Evolutionary conservation across 257 asterid genomes (phyloP), one percentile per base, ranked within the genome.

Genomic region (Solanum lignicaule): DNA sequence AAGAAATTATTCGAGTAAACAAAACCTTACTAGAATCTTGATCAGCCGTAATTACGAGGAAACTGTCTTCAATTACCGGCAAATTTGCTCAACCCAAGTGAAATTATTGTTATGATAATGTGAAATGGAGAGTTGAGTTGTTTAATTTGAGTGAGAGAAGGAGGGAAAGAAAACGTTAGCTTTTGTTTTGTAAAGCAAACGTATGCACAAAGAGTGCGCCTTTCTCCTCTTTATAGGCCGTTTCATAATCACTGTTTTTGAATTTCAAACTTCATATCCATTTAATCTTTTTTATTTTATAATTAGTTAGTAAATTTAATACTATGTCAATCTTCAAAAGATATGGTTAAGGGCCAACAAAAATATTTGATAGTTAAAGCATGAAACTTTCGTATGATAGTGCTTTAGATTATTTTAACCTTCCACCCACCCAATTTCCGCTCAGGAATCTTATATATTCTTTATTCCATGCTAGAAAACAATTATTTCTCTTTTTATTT

Each of bases 191-290:
- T 41, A 46, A 76, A 82, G 31, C 43, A 48, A 81, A 81, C 41
- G 68, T 31, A 82, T 11, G 43, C 29, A 18, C 85, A 31, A 15
- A 58, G 71, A 38, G 68, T 1, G 87, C 72, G 72, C 46, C 39
- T 29, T 88, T 62, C 38, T 46, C 5, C n/a, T 36, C 21, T 66
- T 46, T 62, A 29, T 36, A 69, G 23, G 52, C 9, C 31, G 93
- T 92, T 46, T 46, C 39, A 81, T 48, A 20, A 9, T 29, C 62
- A 69, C 52, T 35, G 33, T 58, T 91, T 91, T 93, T 83, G 87
- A 93, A 89, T 88, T 91, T 90, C 90, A 89, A 91, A 89, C 76
- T 86, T 25, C 84, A 90, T 88, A 73, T 87, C 48, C 43, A 73
- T 78, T 52, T 33, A 25, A 16, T 55, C n/a, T 20, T 55, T 6